Conservation (phyloP, 805 yeast genomes). For the Candida peoriensis region DNA sequence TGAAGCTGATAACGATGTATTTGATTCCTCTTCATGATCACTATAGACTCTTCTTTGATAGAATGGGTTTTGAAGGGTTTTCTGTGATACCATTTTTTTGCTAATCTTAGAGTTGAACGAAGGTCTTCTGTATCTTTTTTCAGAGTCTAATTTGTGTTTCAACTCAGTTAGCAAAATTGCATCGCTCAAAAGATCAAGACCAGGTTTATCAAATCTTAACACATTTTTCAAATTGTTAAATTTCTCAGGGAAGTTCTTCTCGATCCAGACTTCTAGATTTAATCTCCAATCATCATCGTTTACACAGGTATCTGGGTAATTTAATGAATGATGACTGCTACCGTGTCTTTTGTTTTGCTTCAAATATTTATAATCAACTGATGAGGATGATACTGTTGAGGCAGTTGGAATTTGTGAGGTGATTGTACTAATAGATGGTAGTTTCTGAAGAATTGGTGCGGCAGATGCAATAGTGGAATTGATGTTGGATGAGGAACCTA, state of each 20-base stretch:
- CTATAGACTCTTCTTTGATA: conserved; percentile 8
- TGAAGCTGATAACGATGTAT: not conserved
- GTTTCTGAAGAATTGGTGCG: conserved; percentile 21
- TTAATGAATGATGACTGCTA: conserved; percentile 14
- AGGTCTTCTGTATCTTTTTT: conserved; percentile 19
- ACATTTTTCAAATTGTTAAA: conserved; percentile 34
- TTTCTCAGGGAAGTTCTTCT: conserved; percentile 35
- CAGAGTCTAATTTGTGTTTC: conserved; percentile 20
- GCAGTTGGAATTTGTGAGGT: conserved; percentile 6
- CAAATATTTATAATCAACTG: conserved; percentile 16
- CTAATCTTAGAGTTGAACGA: conserved; percentile 26
- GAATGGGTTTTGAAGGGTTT: conserved; percentile 10
- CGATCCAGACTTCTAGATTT: conserved; percentile 35
- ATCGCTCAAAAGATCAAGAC: conserved; percentile 25
- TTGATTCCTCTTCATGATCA: conserved; percentile 13
- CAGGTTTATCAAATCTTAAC: conserved; percentile 27
- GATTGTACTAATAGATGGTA: conserved; percentile 11
- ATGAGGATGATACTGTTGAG: conserved; percentile 1
- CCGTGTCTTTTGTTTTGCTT: conserved; percentile 18
- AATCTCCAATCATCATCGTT: conserved; percentile 42
- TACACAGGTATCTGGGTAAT: conserved; percentile 29
- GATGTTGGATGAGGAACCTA: conserved; percentile 1
- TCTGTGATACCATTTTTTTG: conserved; percentile 21
- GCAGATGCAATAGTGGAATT: conserved; percentile 17
- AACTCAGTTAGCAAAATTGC: conserved; percentile 23